These are phyloP conservation scores for Vigna reflexopilosa DNA, from an alignment of 306 rosid genomes.

Conservation along the genomic window DNA sequence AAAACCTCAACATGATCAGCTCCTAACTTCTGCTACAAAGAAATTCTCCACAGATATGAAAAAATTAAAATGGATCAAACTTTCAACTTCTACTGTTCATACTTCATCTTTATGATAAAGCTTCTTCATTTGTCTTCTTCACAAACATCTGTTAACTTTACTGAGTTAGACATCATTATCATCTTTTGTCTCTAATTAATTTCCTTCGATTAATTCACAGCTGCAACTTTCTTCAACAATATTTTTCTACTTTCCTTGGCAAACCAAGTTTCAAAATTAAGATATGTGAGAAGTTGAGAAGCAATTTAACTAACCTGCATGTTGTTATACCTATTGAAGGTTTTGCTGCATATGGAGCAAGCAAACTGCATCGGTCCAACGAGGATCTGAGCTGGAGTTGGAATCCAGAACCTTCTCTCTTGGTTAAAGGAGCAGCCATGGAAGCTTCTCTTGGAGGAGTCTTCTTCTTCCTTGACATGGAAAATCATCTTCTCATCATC, in stretches of 20 bases:
- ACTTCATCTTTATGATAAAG: neutral
- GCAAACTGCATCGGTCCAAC: constrained; percentile 98
- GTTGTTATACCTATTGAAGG: constrained; percentile 98
- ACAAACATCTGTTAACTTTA: neutral
- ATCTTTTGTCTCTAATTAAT: neutral
- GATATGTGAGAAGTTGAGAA: constrained; percentile 6
- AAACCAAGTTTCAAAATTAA: neutral
- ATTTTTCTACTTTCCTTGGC: neutral
- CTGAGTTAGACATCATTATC: neutral
- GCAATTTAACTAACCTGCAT: constrained; percentile 78
- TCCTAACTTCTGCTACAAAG: neutral
- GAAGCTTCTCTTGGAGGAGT: constrained; percentile 50
- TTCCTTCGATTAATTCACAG: too few relatives aligned
- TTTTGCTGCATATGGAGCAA: constrained; percentile 91
- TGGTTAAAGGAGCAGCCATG: constrained; percentile 57
- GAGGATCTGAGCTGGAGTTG: constrained; percentile 92
- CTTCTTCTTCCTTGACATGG: constrained; percentile 55
- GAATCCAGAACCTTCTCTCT: constrained; percentile 95
- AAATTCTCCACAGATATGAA: neutral
- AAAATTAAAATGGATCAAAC: neutral
- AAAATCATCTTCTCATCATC: constrained; percentile 44
- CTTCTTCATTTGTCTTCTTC: neutral
- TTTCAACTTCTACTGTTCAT: neutral
- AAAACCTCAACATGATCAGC: neutral
- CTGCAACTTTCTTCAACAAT: too few relatives aligned